These are phyloP conservation scores for Pseudoscleropodium purum DNA, from an alignment of 225 moss, liverwort and hornwort species.

Conservation along the genomic window DNA sequence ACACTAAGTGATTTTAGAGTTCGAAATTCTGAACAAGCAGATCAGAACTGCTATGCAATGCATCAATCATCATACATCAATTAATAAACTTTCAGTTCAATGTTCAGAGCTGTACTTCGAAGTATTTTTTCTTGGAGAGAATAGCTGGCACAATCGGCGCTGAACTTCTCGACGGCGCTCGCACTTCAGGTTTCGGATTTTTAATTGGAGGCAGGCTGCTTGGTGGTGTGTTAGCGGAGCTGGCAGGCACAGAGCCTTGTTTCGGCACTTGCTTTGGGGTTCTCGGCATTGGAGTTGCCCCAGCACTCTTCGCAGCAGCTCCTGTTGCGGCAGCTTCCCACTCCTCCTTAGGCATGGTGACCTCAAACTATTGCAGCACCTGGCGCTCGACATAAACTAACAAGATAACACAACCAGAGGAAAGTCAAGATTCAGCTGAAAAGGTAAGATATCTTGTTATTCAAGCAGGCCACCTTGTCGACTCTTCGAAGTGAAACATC, in stretches of 20 bases:
- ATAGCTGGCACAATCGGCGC: not conserved
- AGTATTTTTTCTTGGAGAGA: not conserved
- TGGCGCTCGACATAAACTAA: not conserved
- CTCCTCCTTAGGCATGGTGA: not conserved
- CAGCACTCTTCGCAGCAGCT: not conserved
- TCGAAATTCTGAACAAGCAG: not conserved
- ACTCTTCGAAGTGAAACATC: not conserved
- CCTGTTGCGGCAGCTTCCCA: not conserved
- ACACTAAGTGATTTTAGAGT: not conserved
- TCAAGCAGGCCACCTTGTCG: not conserved
- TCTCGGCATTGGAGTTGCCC: not conserved
- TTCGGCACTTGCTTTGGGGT: constrained; percentile 6
- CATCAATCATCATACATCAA: not conserved
- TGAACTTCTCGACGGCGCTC: not conserved
- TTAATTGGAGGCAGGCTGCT: constrained; percentile 13
- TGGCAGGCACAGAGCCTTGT: not conserved
- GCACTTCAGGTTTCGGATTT: not conserved
- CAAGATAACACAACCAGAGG: not conserved
- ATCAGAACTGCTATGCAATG: not conserved
- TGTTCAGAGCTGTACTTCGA: not conserved
- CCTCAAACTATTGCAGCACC: not conserved
- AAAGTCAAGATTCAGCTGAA: not conserved
- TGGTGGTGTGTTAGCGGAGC: not conserved
- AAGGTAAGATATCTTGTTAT: not conserved
- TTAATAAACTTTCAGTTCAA: not conserved